Percentiles rank a stretch among this genome's conserved stretches.
Conservation (phyloP, 208 protist species). For the Acanthamoeba healyi region DNA sequence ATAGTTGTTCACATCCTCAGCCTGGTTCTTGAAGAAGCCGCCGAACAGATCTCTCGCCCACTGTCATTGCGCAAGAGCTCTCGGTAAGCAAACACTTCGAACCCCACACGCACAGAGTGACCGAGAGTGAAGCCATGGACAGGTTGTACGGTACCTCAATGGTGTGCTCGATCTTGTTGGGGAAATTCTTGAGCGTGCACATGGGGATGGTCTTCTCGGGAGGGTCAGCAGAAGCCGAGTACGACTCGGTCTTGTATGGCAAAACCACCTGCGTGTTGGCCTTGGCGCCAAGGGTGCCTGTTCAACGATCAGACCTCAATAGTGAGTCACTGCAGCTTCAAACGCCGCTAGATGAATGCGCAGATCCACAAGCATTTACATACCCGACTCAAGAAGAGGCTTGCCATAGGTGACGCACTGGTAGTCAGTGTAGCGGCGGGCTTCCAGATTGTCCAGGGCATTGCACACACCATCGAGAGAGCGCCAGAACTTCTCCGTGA, state of each 20-base stretch:
- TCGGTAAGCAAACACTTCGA: too few species aligned
- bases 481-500: constrained; percentile 97
- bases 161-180: constrained; percentile 98
- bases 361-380: too few species aligned
- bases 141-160: constrained; percentile 94
- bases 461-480: constrained; percentile 97
- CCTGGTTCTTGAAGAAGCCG: constrained; percentile 88
- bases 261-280: constrained; percentile 98
- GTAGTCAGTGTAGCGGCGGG: constrained; percentile 96
- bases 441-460: constrained; percentile 99
- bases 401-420: constrained; percentile 96
- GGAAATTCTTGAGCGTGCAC: constrained; percentile 99
- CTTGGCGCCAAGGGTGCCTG: constrained; percentile 98
- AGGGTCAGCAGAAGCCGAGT: constrained; percentile 97
- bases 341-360: too few species aligned
- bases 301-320: too few species aligned
- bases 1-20: constrained; percentile 87
- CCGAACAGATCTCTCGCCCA: constrained; percentile 92
- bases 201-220: constrained; percentile 99
- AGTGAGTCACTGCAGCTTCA: too few species aligned
- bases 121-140: too few species aligned
- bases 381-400: constrained; percentile 97
- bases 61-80: constrained; percentile 42
- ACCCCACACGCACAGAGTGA: too few species aligned
- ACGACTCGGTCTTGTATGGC: constrained; percentile 98